Conservation (phyloP, 108 stramenopile genomes). For the Cyclotella distinguenda region DNA sequence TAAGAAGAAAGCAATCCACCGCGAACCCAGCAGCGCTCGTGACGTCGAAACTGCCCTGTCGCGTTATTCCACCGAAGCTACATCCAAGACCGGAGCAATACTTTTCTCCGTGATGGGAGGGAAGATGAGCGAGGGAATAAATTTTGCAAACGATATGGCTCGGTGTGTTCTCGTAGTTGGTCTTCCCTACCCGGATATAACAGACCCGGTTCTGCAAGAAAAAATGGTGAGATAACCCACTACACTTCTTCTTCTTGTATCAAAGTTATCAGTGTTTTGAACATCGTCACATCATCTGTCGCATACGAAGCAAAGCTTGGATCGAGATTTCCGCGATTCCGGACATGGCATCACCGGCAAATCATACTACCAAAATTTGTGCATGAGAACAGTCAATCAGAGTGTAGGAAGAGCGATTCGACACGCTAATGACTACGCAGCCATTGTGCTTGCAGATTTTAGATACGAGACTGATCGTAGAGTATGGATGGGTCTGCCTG, state of each 20-base stretch:
- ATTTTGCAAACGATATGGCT: conserved; percentile 97
- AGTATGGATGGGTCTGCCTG: conserved; percentile 72
- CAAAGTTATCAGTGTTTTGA: too few relatives aligned
- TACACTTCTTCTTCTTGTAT: too few relatives aligned
- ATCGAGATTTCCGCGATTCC: conserved; percentile 27
- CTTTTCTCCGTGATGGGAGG: conserved; percentile 96
- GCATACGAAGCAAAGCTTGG: conserved; percentile 45
- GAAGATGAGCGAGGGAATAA: conserved; percentile 98
- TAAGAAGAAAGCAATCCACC: conserved; percentile 57
- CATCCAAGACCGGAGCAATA: conserved; percentile 65
- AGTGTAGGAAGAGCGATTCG: conserved; percentile 97
- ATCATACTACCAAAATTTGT: conserved; percentile 90
- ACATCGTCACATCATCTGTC: too few relatives aligned
- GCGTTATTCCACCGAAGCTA: conserved; percentile 60
- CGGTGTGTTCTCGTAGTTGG: conserved; percentile 95
- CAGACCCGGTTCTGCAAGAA: conserved; percentile 93
- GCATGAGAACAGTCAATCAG: conserved; percentile 98
- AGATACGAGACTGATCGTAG: conserved; percentile 73
- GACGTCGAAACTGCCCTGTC: conserved; percentile 79
- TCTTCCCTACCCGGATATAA: conserved; percentile 95
- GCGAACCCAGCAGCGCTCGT: conserved; percentile 81
- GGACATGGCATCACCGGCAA: conserved; percentile 55
- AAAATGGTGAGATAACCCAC: too few relatives aligned
- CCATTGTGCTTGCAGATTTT: conserved; percentile 85
- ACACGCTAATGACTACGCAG: conserved; percentile 92